Evolutionary conservation across 129 eudicot genomes (phyloP), one percentile per base, ranked within the genome.

Genomic region (Oenanthe sinensis): DNA sequence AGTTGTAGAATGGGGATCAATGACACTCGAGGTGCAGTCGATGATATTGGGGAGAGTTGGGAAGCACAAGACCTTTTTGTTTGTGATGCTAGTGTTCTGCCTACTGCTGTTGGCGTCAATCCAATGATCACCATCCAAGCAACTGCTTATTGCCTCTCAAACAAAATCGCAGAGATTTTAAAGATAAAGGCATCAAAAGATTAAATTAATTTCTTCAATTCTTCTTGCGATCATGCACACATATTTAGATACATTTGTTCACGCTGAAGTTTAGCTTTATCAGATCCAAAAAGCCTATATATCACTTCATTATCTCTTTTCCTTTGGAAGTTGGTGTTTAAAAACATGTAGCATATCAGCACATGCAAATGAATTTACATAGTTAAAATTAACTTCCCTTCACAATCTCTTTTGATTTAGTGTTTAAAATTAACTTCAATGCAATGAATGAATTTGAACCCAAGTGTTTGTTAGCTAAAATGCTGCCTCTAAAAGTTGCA

Each of bases 71-170:
- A 93, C 17, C 84, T 94, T 74, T 94, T 82, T 79, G 98, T 94
- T 76, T 91, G 96, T 75, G 98, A 94, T 84, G 96, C 87, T 13
- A 94, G 98, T 88, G 81, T 91, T 76, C 78, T 94, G 44, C 98
- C 98, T 0, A 80, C 83, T 9, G 93, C 98, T 9, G 92, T 94
- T 83, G 98, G 98, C 7, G 96, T 94, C 4, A 94, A 94, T 83
- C 98, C 98, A 6, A 94, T 94, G 98, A 85, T 94, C 76, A 94
- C 98, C 6, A 91, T 91, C 30, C 96, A 91, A 63, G 80, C 98
- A 11, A 94, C 98, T 76, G 92, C 96, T 8, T 94, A 91, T 76
- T 94, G 96, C 77, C 82, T 91, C 71, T 79, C 98, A 33, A 80
- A 86, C 50, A 85, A 84, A 79, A 87, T 94, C 20, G 90, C 87